Conservation (phyloP, 2,329 filamentous ascomycete species). For the Pestalotiopsis sp. region DNA sequence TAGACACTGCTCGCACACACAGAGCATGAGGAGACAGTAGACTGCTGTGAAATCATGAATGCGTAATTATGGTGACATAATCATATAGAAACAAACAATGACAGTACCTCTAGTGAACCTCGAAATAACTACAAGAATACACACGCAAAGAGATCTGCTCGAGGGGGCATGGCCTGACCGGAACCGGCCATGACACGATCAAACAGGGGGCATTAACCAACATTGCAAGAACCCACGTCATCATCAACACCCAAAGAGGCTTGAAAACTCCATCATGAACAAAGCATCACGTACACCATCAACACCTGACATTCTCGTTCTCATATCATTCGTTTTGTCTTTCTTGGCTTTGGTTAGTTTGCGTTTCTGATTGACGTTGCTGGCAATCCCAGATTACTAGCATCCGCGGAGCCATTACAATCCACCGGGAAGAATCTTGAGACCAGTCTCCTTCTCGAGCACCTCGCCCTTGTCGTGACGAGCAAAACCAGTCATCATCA, state of each 20-base stretch:
- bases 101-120: conserved; percentile 2
- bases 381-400: conserved; percentile 9
- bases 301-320: not conserved
- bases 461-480: not conserved
- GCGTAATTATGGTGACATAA: not conserved
- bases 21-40: not conserved
- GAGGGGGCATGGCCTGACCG: not conserved
- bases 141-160: conserved; percentile 1
- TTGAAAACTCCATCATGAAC: not conserved
- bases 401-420: conserved; percentile 11
- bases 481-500: not conserved
- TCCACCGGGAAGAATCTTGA: conserved; percentile 8
- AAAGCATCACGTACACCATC: not conserved
- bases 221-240: not conserved
- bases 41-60: not conserved
- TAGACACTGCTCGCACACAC: too few species aligned
- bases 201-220: not conserved
- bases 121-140: conserved; percentile 8
- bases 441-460: not conserved
- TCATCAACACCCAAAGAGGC: not conserved
- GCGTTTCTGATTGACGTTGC: conserved; percentile 9
- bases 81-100: not conserved
- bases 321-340: not conserved
- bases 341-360: conserved; percentile 3
- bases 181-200: too few species aligned